These are phyloP conservation scores for Candida quercuum DNA, from an alignment of 805 yeast genomes.

Conservation along the genomic window DNA sequence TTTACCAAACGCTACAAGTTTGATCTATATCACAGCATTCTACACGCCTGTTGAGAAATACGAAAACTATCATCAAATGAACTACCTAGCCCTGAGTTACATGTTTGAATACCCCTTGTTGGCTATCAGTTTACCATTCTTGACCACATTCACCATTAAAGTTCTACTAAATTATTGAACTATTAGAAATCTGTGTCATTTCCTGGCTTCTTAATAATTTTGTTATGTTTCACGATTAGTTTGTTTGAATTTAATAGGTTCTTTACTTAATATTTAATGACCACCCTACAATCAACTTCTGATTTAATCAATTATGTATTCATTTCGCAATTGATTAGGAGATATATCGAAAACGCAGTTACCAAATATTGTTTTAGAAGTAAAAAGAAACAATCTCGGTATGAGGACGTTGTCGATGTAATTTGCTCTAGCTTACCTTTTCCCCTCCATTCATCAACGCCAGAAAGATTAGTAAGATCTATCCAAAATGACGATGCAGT, in stretches of 20 bases:
- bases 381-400: slow-evolving; percentile 23
- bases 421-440: slow-evolving; percentile 32
- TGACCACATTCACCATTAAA: slow-evolving; percentile 17
- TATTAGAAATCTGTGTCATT: neutral
- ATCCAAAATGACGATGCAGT: slow-evolving; percentile 32
- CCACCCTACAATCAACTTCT: no score
- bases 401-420: slow-evolving; percentile 33
- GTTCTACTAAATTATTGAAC: neutral
- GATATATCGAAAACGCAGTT: slow-evolving; percentile 36
- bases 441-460: slow-evolving; percentile 39
- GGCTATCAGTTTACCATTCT: slow-evolving; percentile 20
- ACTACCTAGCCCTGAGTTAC: slow-evolving; percentile 20
- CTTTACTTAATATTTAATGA: no score
- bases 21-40: slow-evolving; percentile 84
- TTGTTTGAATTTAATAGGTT: no score
- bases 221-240: no score
- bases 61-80: slow-evolving; percentile 16
- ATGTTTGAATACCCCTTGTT: slow-evolving; percentile 20
- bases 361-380: slow-evolving; percentile 25
- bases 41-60: slow-evolving; percentile 50
- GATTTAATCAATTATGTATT: no score
- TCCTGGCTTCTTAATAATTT: no score
- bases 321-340: neutral
- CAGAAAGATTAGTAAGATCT: slow-evolving; percentile 4
- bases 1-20: slow-evolving; percentile 84